Evolutionary conservation across 192 early-diverging fungal genomes (phyloP), one percentile per base, ranked within the genome.

Genomic region (Coemansia asiatica): DNA sequence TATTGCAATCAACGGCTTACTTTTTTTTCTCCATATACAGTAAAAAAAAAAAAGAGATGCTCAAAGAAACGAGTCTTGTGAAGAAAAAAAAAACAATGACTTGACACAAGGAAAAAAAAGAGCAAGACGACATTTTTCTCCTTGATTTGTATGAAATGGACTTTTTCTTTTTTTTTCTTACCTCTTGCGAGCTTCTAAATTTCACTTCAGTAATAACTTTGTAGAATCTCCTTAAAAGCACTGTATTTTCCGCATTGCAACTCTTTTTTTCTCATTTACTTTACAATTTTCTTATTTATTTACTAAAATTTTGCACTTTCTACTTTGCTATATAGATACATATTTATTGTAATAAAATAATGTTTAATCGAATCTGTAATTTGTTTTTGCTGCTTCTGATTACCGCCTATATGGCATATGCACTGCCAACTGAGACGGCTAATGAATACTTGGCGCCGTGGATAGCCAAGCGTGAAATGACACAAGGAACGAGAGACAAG

Each of bases 401-500:
- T 6, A 13, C 40, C 16, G 13, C 16, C 16, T 44, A 18, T 4
- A 36, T 38, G 1, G 56, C 33, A 13, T 6, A n/a, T 7, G 56
- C 56, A 19, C 31, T 58, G 2, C 56, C 56, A 1, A 36, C 56
- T 21, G 33, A 44, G 3, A 13, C 12, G 12, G 40, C 40, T 22
- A 6, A n/a, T 6, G 50, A 53, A 53, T 53, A 53, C 19, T 8
- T 27, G n/a, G 26, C 21, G 16, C 21, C 50, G 16, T 38, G 56
- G 38, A 46, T 60, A 7, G 27, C 38, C 22, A 60, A 46, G 21
- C 35, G 58, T 8, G 58, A 60, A 13, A 23, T 60, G 36, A 60
- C 58, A 1, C 58, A 60, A 29, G 58, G 47, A 19, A 26, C 36
- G 16, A 19, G 58, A 21, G 58, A 60, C 58, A 60, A 40, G 21